Percentiles rank a stretch among this genome's conserved stretches.
Conservation (phyloP, 805 yeast genomes). For the Tetrapisispora pingtungensis region DNA sequence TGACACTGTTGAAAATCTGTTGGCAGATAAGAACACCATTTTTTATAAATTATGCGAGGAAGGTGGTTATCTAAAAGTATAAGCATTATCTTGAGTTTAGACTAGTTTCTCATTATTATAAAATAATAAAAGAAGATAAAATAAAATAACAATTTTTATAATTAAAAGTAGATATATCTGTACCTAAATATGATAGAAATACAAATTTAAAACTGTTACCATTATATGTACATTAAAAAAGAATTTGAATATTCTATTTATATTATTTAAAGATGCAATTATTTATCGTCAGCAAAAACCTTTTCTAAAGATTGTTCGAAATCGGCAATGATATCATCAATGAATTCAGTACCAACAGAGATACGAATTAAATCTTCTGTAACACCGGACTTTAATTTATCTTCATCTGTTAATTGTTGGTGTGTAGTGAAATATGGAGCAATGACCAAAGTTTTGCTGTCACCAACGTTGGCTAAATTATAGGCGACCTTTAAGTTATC, state of each 20-base stretch:
- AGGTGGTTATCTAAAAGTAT: conserved; percentile 32
- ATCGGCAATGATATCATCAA: conserved; percentile 84
- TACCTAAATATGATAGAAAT: too few relatives aligned
- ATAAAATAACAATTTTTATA: too few relatives aligned
- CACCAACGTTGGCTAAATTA: conserved; percentile 95
- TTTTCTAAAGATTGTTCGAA: conserved; percentile 74
- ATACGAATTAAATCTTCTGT: conserved; percentile 81
- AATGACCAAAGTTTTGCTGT: conserved; percentile 86
- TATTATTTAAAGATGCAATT: background rate
- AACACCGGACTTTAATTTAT: conserved; percentile 76
- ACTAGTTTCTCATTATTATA: too few relatives aligned
- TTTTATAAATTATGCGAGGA: conserved; percentile 49
- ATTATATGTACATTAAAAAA: background rate
- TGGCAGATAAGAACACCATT: conserved; percentile 34
- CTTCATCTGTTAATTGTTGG: conserved; percentile 77
- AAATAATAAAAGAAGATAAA: too few relatives aligned
- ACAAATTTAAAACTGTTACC: background rate
- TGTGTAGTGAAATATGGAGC: conserved; percentile 96
- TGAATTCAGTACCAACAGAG: conserved; percentile 82
- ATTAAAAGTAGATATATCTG: too few relatives aligned
- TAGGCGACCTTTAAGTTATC: conserved; percentile 79
- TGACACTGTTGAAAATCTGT: conserved; percentile 51
- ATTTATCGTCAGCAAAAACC: conserved; percentile 34
- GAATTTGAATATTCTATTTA: background rate
- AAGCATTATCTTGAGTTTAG: background rate